Conservation (phyloP, 2,329 filamentous ascomycete genomes). For the Colletotrichum tamarilloi region DNA sequence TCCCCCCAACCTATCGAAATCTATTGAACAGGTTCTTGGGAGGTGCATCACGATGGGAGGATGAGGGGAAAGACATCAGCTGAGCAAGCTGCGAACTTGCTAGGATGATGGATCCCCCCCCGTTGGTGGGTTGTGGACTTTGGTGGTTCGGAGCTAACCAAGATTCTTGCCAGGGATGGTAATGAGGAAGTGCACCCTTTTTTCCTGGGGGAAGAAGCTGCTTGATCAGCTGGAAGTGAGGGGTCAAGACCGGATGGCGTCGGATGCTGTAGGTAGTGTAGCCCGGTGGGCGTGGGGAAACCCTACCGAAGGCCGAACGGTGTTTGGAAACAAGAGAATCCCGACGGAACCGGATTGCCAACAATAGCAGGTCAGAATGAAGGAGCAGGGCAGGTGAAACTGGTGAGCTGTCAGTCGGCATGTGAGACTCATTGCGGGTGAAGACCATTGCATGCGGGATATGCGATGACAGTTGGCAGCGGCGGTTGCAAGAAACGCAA, state of each 20-base stretch:
- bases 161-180: neutral
- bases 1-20: neutral
- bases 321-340: neutral
- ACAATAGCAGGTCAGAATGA: neutral
- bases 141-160: neutral
- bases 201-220: neutral
- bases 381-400: neutral
- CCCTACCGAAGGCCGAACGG: neutral
- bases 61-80: slow-evolving; percentile 3
- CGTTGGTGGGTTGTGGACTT: neutral
- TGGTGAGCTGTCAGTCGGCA: neutral
- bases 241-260: neutral
- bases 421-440: neutral
- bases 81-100: neutral
- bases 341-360: neutral
- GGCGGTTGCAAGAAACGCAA: neutral
- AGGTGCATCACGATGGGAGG: neutral
- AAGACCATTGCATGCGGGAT: slow-evolving; percentile 11
- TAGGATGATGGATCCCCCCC: neutral
- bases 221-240: neutral
- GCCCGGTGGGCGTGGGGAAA: neutral
- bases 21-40: neutral
- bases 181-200: neutral
- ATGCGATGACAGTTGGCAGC: slow-evolving; percentile 22
- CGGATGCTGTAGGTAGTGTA: neutral